Base-by-base conservation (phyloP, 164 flowering plant genomes). In the Akebia trifoliata region DNA sequence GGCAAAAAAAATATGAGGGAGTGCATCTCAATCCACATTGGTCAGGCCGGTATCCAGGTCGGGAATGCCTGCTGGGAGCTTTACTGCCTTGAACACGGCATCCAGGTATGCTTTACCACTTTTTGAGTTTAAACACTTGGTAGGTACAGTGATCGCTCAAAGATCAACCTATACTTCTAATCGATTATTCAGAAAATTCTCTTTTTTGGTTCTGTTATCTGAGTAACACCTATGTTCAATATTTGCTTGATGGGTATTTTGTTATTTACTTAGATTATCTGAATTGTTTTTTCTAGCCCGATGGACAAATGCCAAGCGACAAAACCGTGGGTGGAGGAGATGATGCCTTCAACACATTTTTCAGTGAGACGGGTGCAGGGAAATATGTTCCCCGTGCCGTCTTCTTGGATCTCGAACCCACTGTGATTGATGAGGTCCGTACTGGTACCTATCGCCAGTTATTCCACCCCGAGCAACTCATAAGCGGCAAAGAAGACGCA, bases 21-120 rank as follows among this genome's bases (percentile, higher is more conserved):
- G 66, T 80, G 85, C 77, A 78, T 80, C 56, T 80, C 86, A 5
- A 70, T 81, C 68, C 87, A 80, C 76, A 79, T 79, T 25, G 80
- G 86, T 7, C 84, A 82, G 60, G 84, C 84, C 30, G 84, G 84
- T 2, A 80, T 82, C 60, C 87, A 82, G 57, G 84, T 80, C 38
- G 87, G 87, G 1, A 82, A 82, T 40, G 74, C 87, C 53, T 82
- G 87, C 43, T 82, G 87, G 87, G 84, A 81, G 54, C 86, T 81
- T 20, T 81, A 76, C 76, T 78, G 82, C 72, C 79, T 74, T 11
- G 86, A 76, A 61, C 86, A 77, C 56, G 82, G 84, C 48, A 76
- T 80, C 64, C 76, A 78, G 76, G 84, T 79, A 9, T 18, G 43
- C 8, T 9, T 43, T 0, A 8, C 12, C 21, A 9, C n/a, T n/a